These are phyloP conservation scores for Hebeloma cylindrosporum DNA, from an alignment of 768 basidiomycete genomes.

Conservation along the genomic window DNA sequence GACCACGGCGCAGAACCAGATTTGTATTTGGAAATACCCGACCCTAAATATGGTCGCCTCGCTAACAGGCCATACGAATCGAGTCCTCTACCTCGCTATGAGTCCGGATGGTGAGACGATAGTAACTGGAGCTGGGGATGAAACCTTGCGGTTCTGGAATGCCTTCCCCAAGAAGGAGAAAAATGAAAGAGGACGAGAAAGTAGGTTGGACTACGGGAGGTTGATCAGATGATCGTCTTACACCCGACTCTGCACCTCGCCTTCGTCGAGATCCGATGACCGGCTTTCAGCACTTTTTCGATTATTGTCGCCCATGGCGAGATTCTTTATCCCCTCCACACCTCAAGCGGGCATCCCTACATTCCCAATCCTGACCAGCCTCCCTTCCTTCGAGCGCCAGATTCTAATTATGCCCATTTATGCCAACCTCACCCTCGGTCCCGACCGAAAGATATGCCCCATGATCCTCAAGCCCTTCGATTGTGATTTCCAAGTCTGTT, in stretches of 20 bases:
- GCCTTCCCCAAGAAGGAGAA: constrained; percentile 82
- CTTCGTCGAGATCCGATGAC: not conserved
- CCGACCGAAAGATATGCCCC: too few relatives aligned
- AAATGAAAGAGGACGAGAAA: constrained; percentile 39
- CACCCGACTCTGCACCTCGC: not conserved
- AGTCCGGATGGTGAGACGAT: constrained; percentile 97
- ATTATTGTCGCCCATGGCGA: not conserved
- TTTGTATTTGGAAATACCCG: constrained; percentile 95
- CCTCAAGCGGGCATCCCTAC: too few relatives aligned
- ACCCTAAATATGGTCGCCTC: constrained; percentile 92
- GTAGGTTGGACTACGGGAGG: constrained; percentile 49
- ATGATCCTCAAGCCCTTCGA: too few relatives aligned
- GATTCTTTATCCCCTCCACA: not conserved
- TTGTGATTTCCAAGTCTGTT: too few relatives aligned
- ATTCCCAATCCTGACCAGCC: too few relatives aligned
- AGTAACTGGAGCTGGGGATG: constrained; percentile 96
- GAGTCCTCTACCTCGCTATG: constrained; percentile 97
- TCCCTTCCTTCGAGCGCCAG: too few relatives aligned
- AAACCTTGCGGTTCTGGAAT: constrained; percentile 97
- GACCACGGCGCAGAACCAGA: constrained; percentile 93
- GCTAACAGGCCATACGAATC: constrained; percentile 90
- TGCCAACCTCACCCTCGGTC: too few relatives aligned
- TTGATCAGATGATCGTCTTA: constrained; percentile 46
- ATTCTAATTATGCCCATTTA: too few relatives aligned
- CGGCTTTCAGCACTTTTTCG: not conserved